Base-by-base conservation (phyloP, 169 alveolate genomes). In the Amoebophrya sp. region DNA sequence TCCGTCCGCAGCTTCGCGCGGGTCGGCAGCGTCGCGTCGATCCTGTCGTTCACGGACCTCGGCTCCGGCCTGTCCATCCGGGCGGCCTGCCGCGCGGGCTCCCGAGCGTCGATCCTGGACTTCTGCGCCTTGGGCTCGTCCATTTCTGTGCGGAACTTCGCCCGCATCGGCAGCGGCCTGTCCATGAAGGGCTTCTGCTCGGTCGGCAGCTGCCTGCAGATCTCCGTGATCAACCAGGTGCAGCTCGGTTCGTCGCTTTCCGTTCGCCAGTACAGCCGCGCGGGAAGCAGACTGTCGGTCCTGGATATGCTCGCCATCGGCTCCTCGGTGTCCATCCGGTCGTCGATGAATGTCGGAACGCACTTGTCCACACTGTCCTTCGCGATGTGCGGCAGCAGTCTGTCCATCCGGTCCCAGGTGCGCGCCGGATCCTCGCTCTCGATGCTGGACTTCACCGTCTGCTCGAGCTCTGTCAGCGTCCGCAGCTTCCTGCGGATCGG, bases 221-320 rank as follows among this genome's bases (percentile, higher is more conserved):
- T 39, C 23, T 77, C 39, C 90, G 33, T 29, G 33, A 2, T 41
- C 54, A 12, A 41, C 54, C 12, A 41, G 23, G 54, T 41, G 54
- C 39, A 39, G 90, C 40, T 77, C n/a, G 90, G 90, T 40, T 77
- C 90, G 40, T 77, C 90, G 41, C 90, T 77, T 23, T 77, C 90
- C 47, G 33, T 32, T 23, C 90, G 90, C 40, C 23, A 14, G 41
- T 77, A n/a, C 90, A 77, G 33, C 90, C 90, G 90, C 23, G 33
- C 40, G 3, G 90, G 90, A 0, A n/a, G 41, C 47, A 10, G 41
- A 0, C 40, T 77, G 90, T 32, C 41, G n/a, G 90, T 77, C 40
- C 40, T 77, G 14, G 90, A 33, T 32, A 39, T 32, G 29, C 1
- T 39, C 41, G 29, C 29, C 40, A 12, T 39, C 33, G 90, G 90